Conservation (phyloP, 257 asterid species). For the Jasminum sambac region DNA sequence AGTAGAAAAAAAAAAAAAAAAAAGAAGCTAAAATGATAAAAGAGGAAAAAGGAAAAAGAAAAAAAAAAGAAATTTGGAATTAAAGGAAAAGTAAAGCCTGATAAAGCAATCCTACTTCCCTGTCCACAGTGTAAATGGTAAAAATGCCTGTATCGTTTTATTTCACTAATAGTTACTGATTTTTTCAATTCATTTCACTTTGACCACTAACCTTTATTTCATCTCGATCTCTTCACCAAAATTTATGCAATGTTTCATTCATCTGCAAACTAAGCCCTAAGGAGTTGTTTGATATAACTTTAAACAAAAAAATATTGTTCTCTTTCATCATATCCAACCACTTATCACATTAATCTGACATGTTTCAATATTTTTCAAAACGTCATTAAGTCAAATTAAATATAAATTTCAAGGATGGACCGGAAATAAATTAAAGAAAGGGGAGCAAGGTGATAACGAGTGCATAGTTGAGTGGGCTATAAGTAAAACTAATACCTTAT, state of each 20-base stretch:
- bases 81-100: neutral
- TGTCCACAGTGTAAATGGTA: no score
- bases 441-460: neutral
- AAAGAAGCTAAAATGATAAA: neutral
- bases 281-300: no score
- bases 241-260: no score
- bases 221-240: no score
- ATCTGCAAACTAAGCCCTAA: no score
- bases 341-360: no score
- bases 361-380: no score
- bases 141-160: neutral
- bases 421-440: neutral
- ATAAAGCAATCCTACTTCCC: neutral
- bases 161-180: neutral
- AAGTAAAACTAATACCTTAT: no score
- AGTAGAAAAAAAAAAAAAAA: neutral
- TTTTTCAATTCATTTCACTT: no score
- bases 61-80: neutral
- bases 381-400: no score
- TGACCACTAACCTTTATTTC: neutral
- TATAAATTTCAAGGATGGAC: neutral
- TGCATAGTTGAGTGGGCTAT: neutral
- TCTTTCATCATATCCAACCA: no score
- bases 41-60: neutral
- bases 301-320: no score